Base-by-base conservation (phyloP, 1,139 yeast genomes). In the Zygosaccharomyces sapae region DNA sequence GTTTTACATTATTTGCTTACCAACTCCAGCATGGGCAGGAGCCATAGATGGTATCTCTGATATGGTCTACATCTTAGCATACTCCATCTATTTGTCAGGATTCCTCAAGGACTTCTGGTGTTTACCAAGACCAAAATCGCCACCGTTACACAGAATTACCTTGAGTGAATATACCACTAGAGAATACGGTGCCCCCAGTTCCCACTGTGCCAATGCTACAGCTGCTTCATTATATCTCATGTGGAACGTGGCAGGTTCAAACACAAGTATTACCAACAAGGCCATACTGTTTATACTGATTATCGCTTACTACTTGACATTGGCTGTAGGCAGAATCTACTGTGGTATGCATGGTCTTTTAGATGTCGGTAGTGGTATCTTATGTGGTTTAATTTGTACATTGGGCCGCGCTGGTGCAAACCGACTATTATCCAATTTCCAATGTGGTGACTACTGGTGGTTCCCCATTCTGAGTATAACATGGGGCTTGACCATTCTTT, bases 271-370 rank as follows among this genome's bases (percentile, higher is more conserved):
- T 19, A 33, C 13, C 33, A 39, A 30, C 31, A 57, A 44, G 27
- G 16, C 45, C 3, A 27, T 46, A 8, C 41, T 45, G 42, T 16
- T 53, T 49, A 43, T 55, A 2, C 38, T 65, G n/a, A 55, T 66
- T 33, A 42, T 67, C 1, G 38, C 77, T 12, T 89, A 90, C 63
- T 84, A 81, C 60, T 52, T 73, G 20, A 81, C 92, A 9, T 72
- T 92, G 53, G 79, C 86, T 1, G 67, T 80, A 53, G 98, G 98
- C 24, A 72, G 98, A 48, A 64, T 92, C 5, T 92, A 92, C 68
- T 89, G 97, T 66, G 98, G 98, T 4, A 92, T 92, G 98, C 98
- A 92, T 67, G 98, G 98, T 2, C 79, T 86, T 52, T 68, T 86
- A 29, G 98, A 92, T 64, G 73, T 92, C 4, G 46, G 71, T 1